These are phyloP conservation scores for Apiospora rasikravindrae DNA, from an alignment of 2,329 filamentous ascomycete genomes.

Conservation along the genomic window DNA sequence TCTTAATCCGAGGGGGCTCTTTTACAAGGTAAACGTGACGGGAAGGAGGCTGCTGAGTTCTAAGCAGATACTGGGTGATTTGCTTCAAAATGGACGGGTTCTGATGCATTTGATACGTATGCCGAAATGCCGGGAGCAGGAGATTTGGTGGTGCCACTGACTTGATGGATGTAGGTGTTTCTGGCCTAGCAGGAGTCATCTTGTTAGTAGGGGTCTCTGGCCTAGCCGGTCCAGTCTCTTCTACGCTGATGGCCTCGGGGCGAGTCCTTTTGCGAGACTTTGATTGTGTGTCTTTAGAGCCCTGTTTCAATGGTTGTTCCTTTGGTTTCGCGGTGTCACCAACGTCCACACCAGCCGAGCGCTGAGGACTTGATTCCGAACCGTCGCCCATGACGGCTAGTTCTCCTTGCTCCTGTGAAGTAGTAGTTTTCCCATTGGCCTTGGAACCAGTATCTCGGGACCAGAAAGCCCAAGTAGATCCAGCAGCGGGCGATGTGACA, in stretches of 20 bases:
- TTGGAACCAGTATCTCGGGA: slow-evolving; percentile 60
- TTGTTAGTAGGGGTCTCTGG: slow-evolving; percentile 41
- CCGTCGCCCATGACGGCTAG: slow-evolving; percentile 63
- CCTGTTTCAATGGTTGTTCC: slow-evolving; percentile 37
- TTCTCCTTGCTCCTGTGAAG: slow-evolving; percentile 50
- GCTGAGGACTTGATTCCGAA: slow-evolving; percentile 60
- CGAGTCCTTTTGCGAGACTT: slow-evolving; percentile 53
- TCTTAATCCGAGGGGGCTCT: slow-evolving; percentile 75
- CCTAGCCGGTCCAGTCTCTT: slow-evolving; percentile 40
- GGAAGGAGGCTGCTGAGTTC: slow-evolving; percentile 59
- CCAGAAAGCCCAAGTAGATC: slow-evolving; percentile 84
- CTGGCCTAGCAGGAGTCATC: slow-evolving; percentile 36
- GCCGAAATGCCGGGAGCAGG: slow-evolving; percentile 71
- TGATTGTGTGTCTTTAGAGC: slow-evolving; percentile 32
- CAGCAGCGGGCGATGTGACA: slow-evolving; percentile 49
- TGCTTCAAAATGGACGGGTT: slow-evolving; percentile 75
- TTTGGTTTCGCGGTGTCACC: slow-evolving; percentile 41
- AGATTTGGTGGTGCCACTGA: slow-evolving; percentile 58
- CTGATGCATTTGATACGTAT: slow-evolving; percentile 70
- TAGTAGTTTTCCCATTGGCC: slow-evolving; percentile 36
- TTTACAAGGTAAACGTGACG: slow-evolving; percentile 76
- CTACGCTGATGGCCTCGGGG: slow-evolving; percentile 54
- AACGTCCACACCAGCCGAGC: slow-evolving; percentile 51
- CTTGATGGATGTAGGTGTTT: slow-evolving; percentile 43
- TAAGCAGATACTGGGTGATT: slow-evolving; percentile 62